Evolutionary conservation across 1,139 yeast genomes (phyloP), one percentile per base, ranked within the genome.

Genomic region (Zygoascus hellenicus): DNA sequence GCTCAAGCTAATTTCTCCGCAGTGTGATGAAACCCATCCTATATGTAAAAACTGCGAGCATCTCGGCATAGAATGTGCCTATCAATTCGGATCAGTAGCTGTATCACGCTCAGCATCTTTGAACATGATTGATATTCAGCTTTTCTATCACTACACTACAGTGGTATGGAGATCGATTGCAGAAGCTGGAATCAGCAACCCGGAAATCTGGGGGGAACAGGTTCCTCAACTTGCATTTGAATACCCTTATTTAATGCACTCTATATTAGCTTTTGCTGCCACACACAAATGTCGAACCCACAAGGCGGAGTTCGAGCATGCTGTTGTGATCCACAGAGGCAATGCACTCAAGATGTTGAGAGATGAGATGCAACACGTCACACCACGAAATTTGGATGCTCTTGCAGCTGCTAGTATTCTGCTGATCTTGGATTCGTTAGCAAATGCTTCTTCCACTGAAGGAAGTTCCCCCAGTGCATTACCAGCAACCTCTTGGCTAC

Each of bases 401-500:
- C 69, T 90, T 50, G 96, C 90, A 10, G 96, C 97, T 0, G 81
- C 95, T 49, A 95, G 97, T 0, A 76, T 90, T 55, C 80, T 90
- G 41, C 70, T 90, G 48, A 89, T 89, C 50, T 84, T 90, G 84
- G 97, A 90, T 63, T 85, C 97, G 0, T 70, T 90, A 53, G 97
- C 97, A 2, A 90, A 90, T 66, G 97, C 97, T 0, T 72, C 82
- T 40, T 89, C 95, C 2, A 33, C 15, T 11, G 73, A 29, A 13
- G 59, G 61, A 19, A 58, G 61, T 52, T 46, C 57, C 5, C 53
- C 67, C 16, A 53, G 64, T 41, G 77, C 87, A 4, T 68, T 89
- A 47, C 95, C 96, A 1, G 92, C 97, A 1, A 82, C 92, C 6
- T 96, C 97, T 0, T 90, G 97, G 97, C 82, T 90, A 49, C 92